Evolutionary conservation across 2,329 filamentous ascomycete species (phyloP), one percentile per base, ranked within the genome.

Genomic region (Scortechinia acanthostroma): DNA sequence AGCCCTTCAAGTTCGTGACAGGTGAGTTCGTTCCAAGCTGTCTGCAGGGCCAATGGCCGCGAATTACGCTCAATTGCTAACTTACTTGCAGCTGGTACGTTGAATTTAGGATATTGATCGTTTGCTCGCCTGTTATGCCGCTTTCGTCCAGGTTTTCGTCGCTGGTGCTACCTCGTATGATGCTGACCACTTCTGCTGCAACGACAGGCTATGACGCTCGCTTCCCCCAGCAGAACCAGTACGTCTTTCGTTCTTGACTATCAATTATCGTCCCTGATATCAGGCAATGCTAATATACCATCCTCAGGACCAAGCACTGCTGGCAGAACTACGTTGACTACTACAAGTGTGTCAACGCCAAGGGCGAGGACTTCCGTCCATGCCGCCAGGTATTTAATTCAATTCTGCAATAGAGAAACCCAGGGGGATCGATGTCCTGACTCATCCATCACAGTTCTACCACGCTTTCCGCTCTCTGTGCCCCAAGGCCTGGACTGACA

Each of bases 321-420:
- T 98, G 93, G 93, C 94, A 98, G 71, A 98, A 98, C 82, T 98
- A 98, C 74, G 93, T 98, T 76, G 93, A 98, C 73, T 97, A 98
- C 80, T 88, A 98, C 84, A 98, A 98, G 82, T 98, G 93, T 78
- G 90, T 96, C 71, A 76, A 85, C 65, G 91, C 91, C 73, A 97
- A 97, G 82, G 91, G 91, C 71, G 91, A 97, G 77, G 91, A 96
- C 65, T 97, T 97, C 70, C 85, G 88, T 59, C 91, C 91, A 54
- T 97, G 91, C 86, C 86, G 84, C 63, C 91, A 96, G 86, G 91
- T 95, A 83, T 54, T 66, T 47, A 23, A 25, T 17, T 17, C 35
- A 10, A 19, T 13, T 40, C 6, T 40, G 13, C 10, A 13, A 17
- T 6, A 40, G 6, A 15, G 17, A n/a, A n/a, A n/a, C n/a, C n/a